Evolutionary conservation across 495 filamentous ascomycete species (phyloP), one percentile per base, ranked within the genome.

Genomic region (Rusavskia elegans): DNA sequence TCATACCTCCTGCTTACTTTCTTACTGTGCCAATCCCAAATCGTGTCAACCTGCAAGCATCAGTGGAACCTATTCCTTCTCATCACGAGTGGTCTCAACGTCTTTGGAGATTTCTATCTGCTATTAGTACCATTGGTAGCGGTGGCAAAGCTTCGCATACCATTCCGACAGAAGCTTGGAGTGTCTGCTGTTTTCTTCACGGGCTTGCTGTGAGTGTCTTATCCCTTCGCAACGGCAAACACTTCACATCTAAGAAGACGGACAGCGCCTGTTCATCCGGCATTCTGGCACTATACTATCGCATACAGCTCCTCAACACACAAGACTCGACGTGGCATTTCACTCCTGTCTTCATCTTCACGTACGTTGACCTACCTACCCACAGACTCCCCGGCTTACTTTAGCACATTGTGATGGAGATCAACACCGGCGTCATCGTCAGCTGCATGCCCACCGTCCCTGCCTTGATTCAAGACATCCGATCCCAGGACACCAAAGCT

Each of bases 41-140:
- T 39, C 10, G 20, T 0, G 8, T 11, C 2, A 25, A 32, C 11
- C 0, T n/a, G 23, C 11, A 9, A 39, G 37, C 40, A 32, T 19
- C 21, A 20, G 6, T 54, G 20, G n/a, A 27, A 20, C 27, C 29
- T 35, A 36, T 41, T 25, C 49, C 45, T 48, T 35, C 23, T 48
- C 23, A 35, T 29, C 8, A 48, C 45, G 32, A 50, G 48, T 17
- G 36, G 53, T 11, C 53, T 60, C 32, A 51, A 51, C 25, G 38
- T 58, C 21, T 23, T 52, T 21, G 42, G 51, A 25, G 58, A 60
- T 45, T 19, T 55, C 6, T 46, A 48, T 21, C 38, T 60, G 17
- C 35, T 60, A 2, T 20, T 57, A 10, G 46, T 60, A 17, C 58
- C 58, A 5, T 39, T 60, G n/a, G 32, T 32, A 17, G 46, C 48